Base-by-base conservation (phyloP, 2,329 filamentous ascomycete species). In the Akanthomyces uredinophilus region DNA sequence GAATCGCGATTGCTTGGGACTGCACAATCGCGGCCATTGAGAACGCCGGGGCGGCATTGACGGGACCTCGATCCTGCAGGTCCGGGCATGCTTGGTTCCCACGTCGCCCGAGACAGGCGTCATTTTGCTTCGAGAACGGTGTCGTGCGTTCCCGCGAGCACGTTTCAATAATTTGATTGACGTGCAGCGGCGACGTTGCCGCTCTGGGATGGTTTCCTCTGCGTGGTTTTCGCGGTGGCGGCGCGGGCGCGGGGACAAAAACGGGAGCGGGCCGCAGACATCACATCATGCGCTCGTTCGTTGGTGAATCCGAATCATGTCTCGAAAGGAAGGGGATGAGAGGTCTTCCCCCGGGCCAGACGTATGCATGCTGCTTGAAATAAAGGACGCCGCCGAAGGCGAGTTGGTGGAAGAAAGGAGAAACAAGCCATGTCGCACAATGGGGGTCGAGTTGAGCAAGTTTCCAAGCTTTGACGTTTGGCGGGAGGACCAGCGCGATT, bases 381-480 rank as follows among this genome's bases (percentile, higher is more conserved):
- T 10, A 52, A 29, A 51, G 10, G 32, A 35, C 32, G 11, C 11
- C 11, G 32, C 3, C 29, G 49, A 37, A 18, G 32, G 16, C 16
- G 16, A 20, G 32, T 39, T 24, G 29, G 4, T 24, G 22, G 14
- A 7, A 51, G 49, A 41, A 41, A 8, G 56, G 56, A 61, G 50
- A 61, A 52, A 54, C 51, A 49, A 39, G 43, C 50, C 59, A 55
- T 61, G 59, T 55, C 50, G 41, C 47, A 54, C 51, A 55, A 47
- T 22, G 16, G 27, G 8, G 7, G 16, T 24, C 5, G 43, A 47
- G n/a, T 37, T 54, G 58, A 61, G 58, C 59, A 61, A 61, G 59
- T 61, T 61, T 61, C 51, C 50, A 29, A 61, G 59, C 59, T 61
- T 55, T 54, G 59, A 61, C 50, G 43, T 54, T 60, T 55, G 24